These are phyloP conservation scores for Clarireedia hainanense DNA, from an alignment of 2,329 filamentous ascomycete species.

Conservation along the genomic window DNA sequence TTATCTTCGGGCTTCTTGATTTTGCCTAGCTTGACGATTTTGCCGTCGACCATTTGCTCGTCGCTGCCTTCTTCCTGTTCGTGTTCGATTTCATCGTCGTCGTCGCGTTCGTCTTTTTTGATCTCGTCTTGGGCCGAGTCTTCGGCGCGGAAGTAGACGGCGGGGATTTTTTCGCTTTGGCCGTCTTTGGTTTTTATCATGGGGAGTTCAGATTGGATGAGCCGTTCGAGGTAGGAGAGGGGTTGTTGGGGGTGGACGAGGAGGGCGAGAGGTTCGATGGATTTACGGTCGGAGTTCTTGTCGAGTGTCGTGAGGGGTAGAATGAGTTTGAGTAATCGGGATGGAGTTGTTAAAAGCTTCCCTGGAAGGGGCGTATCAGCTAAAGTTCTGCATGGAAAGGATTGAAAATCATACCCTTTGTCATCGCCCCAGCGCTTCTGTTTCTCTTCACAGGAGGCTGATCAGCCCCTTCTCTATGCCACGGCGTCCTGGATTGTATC, in stretches of 20 bases:
- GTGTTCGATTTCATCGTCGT: slow-evolving; percentile 24
- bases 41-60: slow-evolving; percentile 42
- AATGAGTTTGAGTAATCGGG: slow-evolving; percentile 12
- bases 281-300: slow-evolving; percentile 51
- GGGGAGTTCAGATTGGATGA: slow-evolving; percentile 80
- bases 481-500: slow-evolving; percentile 54
- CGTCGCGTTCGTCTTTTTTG: slow-evolving; percentile 31
- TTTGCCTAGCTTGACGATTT: slow-evolving; percentile 30
- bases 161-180: slow-evolving; percentile 57
- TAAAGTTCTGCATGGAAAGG: neutral
- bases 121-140: slow-evolving; percentile 57
- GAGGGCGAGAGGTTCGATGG: slow-evolving; percentile 76
- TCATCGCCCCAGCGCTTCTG: slow-evolving; percentile 48
- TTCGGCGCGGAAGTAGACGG: slow-evolving; percentile 72
- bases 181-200: slow-evolving; percentile 53
- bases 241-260: slow-evolving; percentile 87
- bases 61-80: slow-evolving; percentile 35
- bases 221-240: slow-evolving; percentile 77
- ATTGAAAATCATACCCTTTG: slow-evolving; percentile 42
- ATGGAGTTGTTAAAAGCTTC: slow-evolving; percentile 70
- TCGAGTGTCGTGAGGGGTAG: slow-evolving; percentile 43
- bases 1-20: slow-evolving; percentile 20
- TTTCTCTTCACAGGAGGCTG: slow-evolving; percentile 41
- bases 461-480: slow-evolving; percentile 56
- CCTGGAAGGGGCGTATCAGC: slow-evolving; percentile 37